Percentiles rank a stretch among this genome's conserved stretches.
Conservation (phyloP, 768 basidiomycete species). For the Suillus luteus region DNA sequence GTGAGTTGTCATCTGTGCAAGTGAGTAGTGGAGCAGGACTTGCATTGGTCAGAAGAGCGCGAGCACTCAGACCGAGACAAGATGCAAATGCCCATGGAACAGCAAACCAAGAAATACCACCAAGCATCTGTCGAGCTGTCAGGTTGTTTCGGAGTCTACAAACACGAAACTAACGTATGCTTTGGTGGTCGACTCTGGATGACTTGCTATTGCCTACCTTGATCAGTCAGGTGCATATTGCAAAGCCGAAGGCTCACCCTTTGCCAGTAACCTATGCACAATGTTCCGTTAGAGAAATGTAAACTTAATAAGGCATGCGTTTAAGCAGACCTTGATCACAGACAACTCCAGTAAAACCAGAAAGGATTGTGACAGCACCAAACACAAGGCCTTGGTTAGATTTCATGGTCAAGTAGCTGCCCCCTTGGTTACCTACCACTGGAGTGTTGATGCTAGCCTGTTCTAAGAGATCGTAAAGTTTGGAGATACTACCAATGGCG, state of each 20-base stretch:
- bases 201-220: conserved; percentile 49
- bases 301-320: background rate
- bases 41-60: conserved; percentile 37
- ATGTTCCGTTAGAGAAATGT: conserved; percentile 11
- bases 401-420: conserved; percentile 60
- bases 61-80: conserved; percentile 46
- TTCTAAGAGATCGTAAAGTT: conserved; percentile 49
- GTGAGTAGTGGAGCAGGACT: conserved; percentile 2
- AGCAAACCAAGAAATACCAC: conserved; percentile 59
- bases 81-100: conserved; percentile 55
- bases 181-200: conserved; percentile 51
- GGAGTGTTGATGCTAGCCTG: conserved; percentile 47
- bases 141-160: background rate
- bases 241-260: conserved; percentile 29
- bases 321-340: conserved; percentile 46
- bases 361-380: conserved; percentile 39
- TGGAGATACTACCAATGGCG: conserved; percentile 40
- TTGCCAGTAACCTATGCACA: conserved; percentile 52
- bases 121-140: conserved; percentile 44
- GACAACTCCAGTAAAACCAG: conserved; percentile 50
- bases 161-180: conserved; percentile 42
- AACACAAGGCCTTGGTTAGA: conserved; percentile 48
- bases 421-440: conserved; percentile 49
- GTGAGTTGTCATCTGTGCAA: background rate
- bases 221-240: background rate